Base-by-base conservation (phyloP, 208 protist species). In the Crithidia sp. region DNA sequence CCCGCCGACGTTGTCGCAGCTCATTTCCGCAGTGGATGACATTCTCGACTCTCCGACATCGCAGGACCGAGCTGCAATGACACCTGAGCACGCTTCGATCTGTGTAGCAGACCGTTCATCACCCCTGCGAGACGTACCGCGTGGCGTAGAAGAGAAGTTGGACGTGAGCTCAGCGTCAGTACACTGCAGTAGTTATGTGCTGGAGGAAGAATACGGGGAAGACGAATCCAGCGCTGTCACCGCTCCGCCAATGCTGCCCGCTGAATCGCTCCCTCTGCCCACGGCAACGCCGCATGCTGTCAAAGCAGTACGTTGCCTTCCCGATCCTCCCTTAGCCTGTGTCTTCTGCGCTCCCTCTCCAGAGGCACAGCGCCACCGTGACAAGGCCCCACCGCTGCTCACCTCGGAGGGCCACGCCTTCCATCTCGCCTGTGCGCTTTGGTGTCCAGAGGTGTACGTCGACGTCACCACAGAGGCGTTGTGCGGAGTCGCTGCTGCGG, bases 381-480 rank as follows among this genome's bases (percentile, higher is more conserved):
- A 39, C 8, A 52, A 36, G 3, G n/a, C 72, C 2, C 53, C 67
- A 7, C 58, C 67, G 2, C 56, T 73, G 8, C 58, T 53, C 43
- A 5, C 17, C 14, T 45, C 64, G 2, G 77, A 75, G 12, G 83
- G 76, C 14, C 13, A 77, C 36, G 7, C 28, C 6, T 84, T 85
- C 57, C 89, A 94, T 74, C 67, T 79, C 19, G 67, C 61, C 7
- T 95, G 90, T 60, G 90, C 90, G 0, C 71, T 95, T 13, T 95
- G 90, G 90, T 89, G 83, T 50, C 85, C 89, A 63, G 87, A 92
- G 66, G 89, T 95, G 16, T 95, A 79, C 72, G 88, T 82, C 72
- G 76, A 92, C 44, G 54, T n/a, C n/a, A 12, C 58, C 14, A 28
- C 63, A 16, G 60, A 47, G 13, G 37, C 10, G 19, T 74, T 92